phyloP scores from a whole-genome alignment of 257 asterid genomes.

The Nicotiana attenuata region DNA sequence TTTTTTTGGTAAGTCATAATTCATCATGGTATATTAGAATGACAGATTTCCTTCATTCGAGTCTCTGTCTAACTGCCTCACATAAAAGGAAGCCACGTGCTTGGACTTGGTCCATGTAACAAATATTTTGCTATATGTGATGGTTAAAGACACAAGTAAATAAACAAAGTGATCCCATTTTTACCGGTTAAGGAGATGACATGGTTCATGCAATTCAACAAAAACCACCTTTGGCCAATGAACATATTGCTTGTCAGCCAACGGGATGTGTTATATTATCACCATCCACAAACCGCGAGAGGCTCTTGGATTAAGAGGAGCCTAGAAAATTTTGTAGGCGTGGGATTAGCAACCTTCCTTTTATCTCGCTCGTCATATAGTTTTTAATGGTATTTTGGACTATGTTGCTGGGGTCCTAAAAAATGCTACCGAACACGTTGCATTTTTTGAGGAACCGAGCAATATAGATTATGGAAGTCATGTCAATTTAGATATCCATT shows the following conservation, averaged over 20 bases:
- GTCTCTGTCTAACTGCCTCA: no score
- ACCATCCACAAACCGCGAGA: no score
- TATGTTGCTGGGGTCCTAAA: no score
- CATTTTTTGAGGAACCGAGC: no score
- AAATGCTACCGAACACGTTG: no score
- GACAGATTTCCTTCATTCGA: not conserved
- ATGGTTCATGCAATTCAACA: not conserved
- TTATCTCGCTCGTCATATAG: not conserved
- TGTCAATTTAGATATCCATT: no score
- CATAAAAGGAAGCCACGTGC: not conserved
- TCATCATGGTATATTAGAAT: not conserved
- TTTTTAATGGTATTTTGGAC: no score
- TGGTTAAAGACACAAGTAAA: not conserved
- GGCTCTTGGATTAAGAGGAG: not conserved
- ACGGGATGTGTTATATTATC: not conserved
- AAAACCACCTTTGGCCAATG: not conserved
- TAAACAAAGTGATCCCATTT: not conserved
- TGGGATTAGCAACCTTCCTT: not conserved
- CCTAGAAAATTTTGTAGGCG: not conserved
- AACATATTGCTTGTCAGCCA: not conserved
- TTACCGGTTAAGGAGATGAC: no score
- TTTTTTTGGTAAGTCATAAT: no score
- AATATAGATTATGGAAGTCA: no score
- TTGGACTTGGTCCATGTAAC: not conserved
- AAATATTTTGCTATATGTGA: not conserved